phyloP scores from a whole-genome alignment of 2,329 filamentous ascomycete genomes.

The Berkeleyomyces basicola region DNA sequence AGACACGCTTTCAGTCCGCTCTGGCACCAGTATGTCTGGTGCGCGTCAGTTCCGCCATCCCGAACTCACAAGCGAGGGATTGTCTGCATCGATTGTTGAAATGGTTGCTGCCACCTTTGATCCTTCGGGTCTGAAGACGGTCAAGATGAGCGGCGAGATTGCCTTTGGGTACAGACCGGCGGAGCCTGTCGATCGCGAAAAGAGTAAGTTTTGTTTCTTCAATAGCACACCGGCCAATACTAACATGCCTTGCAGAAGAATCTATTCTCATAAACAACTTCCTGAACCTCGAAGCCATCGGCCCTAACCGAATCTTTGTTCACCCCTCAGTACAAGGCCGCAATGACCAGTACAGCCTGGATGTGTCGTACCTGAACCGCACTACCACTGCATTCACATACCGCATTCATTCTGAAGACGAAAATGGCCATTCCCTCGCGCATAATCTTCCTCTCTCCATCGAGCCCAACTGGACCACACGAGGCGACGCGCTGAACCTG shows the following conservation, averaged over 20 bases:
- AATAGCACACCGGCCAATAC: neutral
- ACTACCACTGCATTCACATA: slow-evolving; percentile 84
- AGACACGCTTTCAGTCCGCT: slow-evolving; percentile 83
- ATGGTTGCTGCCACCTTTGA: slow-evolving; percentile 77
- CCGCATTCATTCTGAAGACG: slow-evolving; percentile 56
- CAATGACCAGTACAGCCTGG: slow-evolving; percentile 65
- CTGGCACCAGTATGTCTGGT: slow-evolving; percentile 61
- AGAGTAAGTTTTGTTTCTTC: slow-evolving; percentile 25
- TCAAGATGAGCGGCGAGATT: slow-evolving; percentile 71
- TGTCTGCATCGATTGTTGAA: slow-evolving; percentile 83
- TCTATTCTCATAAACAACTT: slow-evolving; percentile 80
- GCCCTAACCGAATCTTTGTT: slow-evolving; percentile 84
- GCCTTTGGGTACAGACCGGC: slow-evolving; percentile 62
- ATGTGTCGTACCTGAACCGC: slow-evolving; percentile 54
- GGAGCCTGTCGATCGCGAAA: slow-evolving; percentile 28
- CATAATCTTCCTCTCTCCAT: slow-evolving; percentile 56
- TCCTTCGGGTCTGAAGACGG: slow-evolving; percentile 50
- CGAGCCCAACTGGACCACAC: slow-evolving; percentile 64
- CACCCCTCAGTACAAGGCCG: slow-evolving; percentile 46
- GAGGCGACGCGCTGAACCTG: slow-evolving; percentile 71
- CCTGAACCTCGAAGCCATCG: slow-evolving; percentile 72
- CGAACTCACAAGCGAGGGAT: slow-evolving; percentile 60
- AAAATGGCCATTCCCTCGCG: slow-evolving; percentile 27
- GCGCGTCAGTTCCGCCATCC: slow-evolving; percentile 60
- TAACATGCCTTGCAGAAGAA: slow-evolving; percentile 32